phyloP scores from a whole-genome alignment of 1,139 yeast genomes.

The Candida smagusa region DNA sequence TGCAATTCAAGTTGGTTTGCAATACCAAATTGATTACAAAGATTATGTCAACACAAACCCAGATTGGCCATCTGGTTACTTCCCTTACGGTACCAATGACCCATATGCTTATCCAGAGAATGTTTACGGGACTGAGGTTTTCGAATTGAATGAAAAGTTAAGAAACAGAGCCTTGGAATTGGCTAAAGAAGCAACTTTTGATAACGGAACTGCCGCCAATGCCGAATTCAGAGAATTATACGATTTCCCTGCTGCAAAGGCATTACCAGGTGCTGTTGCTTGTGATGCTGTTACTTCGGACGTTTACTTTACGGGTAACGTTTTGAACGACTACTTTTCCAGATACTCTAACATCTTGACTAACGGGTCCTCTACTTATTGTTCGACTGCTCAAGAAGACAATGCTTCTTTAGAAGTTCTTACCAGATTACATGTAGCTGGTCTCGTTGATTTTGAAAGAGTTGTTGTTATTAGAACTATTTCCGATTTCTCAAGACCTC shows the following conservation, averaged over 20 bases:
- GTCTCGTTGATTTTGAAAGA: constrained; percentile 56
- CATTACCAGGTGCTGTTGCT: constrained; percentile 45
- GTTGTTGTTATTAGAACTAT: constrained; percentile 62
- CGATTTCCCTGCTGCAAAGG: constrained; percentile 47
- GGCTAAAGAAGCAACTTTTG: constrained; percentile 41
- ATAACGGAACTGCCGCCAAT: constrained; percentile 45
- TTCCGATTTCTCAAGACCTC: constrained; percentile 60
- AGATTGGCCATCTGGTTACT: constrained; percentile 62
- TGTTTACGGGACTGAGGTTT: constrained; percentile 67
- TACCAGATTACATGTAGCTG: constrained; percentile 51
- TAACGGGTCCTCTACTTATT: constrained; percentile 58
- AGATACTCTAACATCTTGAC: constrained; percentile 49
- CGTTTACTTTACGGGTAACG: constrained; percentile 55
- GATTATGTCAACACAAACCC: constrained; percentile 47
- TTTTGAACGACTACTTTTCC: constrained; percentile 48
- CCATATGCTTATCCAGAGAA: constrained; percentile 52
- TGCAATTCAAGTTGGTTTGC: constrained; percentile 62
- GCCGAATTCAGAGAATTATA: constrained; percentile 47
- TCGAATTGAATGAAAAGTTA: constrained; percentile 57
- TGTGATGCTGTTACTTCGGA: constrained; percentile 66
- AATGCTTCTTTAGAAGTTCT: constrained; percentile 63
- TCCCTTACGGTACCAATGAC: constrained; percentile 50
- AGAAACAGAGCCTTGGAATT: constrained; percentile 57
- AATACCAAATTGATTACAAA: constrained; percentile 49
- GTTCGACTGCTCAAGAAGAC: constrained; percentile 68